phyloP scores from a whole-genome alignment of 2,329 filamentous ascomycete species.

The Sphaerostilbella broomeana region DNA sequence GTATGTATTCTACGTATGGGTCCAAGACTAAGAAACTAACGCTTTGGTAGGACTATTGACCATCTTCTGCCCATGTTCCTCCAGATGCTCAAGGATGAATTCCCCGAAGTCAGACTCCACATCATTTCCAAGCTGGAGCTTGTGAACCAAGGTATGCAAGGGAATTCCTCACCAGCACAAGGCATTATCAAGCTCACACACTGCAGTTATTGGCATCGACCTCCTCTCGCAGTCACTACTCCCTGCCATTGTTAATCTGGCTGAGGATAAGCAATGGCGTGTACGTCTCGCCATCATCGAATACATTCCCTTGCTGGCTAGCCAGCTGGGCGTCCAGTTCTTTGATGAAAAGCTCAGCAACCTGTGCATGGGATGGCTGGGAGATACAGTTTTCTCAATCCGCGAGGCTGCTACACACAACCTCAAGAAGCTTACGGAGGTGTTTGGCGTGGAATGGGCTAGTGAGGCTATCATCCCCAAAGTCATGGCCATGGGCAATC shows the following conservation, averaged over 20 bases:
- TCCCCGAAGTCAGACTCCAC: conserved; percentile 93
- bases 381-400: conserved; percentile 97
- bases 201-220: conserved; percentile 88
- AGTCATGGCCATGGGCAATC: conserved; percentile 96
- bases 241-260: conserved; percentile 92
- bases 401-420: conserved; percentile 96
- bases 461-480: conserved; percentile 96
- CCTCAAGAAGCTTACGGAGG: conserved; percentile 95
- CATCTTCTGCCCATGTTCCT: conserved; percentile 98
- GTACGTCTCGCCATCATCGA: conserved; percentile 97
- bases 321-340: conserved; percentile 92
- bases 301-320: conserved; percentile 94
- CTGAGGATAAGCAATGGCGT: conserved; percentile 98
- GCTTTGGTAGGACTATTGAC: conserved; percentile 69
- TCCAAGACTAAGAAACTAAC: background rate
- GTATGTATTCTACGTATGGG: conserved; percentile 44
- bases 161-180: background rate
- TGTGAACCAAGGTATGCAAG: conserved; percentile 76
- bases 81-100: conserved; percentile 99
- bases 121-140: conserved; percentile 99
- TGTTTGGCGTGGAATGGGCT: conserved; percentile 97
- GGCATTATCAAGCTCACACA: conserved; percentile 16
- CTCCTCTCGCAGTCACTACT: conserved; percentile 92
- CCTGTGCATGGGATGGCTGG: conserved; percentile 97
- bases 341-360: conserved; percentile 96